Conservation (phyloP, 2,329 filamentous ascomycete species). For the Alternaria infectoria region DNA sequence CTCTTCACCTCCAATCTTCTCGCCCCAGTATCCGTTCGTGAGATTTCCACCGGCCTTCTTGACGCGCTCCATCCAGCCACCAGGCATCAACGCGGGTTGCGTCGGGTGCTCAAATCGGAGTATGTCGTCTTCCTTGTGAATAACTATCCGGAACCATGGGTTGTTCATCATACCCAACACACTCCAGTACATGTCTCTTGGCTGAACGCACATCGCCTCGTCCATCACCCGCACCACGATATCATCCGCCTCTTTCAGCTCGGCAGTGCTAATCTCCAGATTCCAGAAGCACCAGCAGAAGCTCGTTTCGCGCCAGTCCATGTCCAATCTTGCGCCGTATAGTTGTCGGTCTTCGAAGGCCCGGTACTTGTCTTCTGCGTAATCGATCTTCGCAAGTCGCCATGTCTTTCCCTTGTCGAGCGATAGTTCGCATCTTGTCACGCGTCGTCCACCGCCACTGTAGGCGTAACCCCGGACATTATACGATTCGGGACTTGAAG, state of each 20-base stretch:
- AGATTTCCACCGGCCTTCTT: conserved; percentile 84
- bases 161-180: conserved; percentile 99
- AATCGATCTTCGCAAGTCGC: conserved; percentile 77
- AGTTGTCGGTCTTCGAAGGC: conserved; percentile 67
- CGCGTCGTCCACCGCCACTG: conserved; percentile 80
- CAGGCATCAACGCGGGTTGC: conserved; percentile 75
- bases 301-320: conserved; percentile 78
- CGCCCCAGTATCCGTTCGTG: conserved; percentile 84
- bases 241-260: conserved; percentile 70
- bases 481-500: conserved; percentile 62
- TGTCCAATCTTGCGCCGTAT: conserved; percentile 78
- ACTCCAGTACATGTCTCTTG: conserved; percentile 94
- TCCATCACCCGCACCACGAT: conserved; percentile 89
- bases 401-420: conserved; percentile 83
- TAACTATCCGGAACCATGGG: conserved; percentile 84
- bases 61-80: conserved; percentile 92
- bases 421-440: conserved; percentile 83
- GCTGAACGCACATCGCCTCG: conserved; percentile 83
- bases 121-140: conserved; percentile 68
- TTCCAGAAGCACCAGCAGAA: conserved; percentile 97
- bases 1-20: conserved; percentile 64
- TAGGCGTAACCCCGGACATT: conserved; percentile 83
- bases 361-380: conserved; percentile 86
- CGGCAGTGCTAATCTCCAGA: conserved; percentile 67
- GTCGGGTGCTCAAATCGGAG: conserved; percentile 88